phyloP scores from a whole-genome alignment of 352 stramenopile genomes.

The Hyaloperonospora arabidopsidis region DNA sequence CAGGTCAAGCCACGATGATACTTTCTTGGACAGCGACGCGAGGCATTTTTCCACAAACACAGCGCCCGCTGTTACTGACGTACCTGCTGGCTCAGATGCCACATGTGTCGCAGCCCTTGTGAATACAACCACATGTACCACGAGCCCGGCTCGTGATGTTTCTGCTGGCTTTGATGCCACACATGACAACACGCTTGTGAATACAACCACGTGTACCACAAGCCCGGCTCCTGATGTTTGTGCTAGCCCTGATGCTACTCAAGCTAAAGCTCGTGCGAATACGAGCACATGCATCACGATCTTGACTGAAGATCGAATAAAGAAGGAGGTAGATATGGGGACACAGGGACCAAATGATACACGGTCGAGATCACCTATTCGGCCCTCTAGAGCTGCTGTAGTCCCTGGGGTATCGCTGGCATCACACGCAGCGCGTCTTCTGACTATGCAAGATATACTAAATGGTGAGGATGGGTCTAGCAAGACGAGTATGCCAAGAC shows the following conservation, averaged over 20 bases:
- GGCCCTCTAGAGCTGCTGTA: constrained; percentile 16
- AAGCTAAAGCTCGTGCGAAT: constrained; percentile 2
- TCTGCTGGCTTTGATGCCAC: too few relatives aligned
- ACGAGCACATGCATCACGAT: not conserved
- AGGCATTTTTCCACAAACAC: constrained; percentile 10
- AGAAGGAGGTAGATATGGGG: constrained; percentile 1
- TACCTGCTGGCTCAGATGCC: too few relatives aligned
- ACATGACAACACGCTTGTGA: too few relatives aligned
- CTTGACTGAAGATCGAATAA: constrained; percentile 2
- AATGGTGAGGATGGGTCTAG: constrained; percentile 19
- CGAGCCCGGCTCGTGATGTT: too few relatives aligned
- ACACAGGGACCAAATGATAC: constrained; percentile 3
- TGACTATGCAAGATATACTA: constrained; percentile 30
- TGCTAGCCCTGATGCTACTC: constrained; percentile 2
- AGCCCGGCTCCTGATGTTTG: not conserved
- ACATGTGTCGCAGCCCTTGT: too few relatives aligned
- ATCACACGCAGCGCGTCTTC: constrained; percentile 4
- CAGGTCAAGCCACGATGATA: constrained; percentile 5
- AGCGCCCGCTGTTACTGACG: not conserved
- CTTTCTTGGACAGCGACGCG: constrained; percentile 11
- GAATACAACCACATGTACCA: too few relatives aligned
- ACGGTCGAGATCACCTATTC: constrained; percentile 10
- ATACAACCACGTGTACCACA: too few relatives aligned
- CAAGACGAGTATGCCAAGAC: constrained; percentile 6
- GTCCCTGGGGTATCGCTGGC: constrained; percentile 27